Conservation (phyloP, 164 flowering plant genomes). For the Taxillus chinensis region DNA sequence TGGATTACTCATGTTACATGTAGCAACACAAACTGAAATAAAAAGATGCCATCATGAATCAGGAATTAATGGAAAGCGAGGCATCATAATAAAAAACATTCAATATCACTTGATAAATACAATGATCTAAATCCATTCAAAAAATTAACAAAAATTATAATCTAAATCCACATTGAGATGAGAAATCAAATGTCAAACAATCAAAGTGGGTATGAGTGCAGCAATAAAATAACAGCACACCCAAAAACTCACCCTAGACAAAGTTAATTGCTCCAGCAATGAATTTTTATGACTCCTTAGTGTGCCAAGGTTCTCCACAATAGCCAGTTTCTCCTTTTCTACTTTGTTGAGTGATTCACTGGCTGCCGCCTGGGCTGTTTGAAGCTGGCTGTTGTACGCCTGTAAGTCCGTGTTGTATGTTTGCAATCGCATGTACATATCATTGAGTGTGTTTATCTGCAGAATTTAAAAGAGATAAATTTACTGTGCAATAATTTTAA, state of each 20-base stretch:
- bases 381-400: slow-evolving; percentile 32
- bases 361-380: slow-evolving; percentile 22
- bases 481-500: neutral
- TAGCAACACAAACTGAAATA: too few species aligned
- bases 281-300: slow-evolving; percentile 33
- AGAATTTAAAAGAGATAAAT: neutral
- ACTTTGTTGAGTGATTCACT: slow-evolving; percentile 22
- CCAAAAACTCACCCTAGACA: slow-evolving; percentile 22
- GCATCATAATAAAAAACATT: too few species aligned
- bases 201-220: neutral
- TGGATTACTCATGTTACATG: too few species aligned
- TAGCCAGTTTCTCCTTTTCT: slow-evolving; percentile 33
- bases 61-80: too few species aligned
- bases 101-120: too few species aligned
- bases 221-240: neutral
- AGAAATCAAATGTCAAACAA: neutral
- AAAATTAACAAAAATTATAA: too few species aligned
- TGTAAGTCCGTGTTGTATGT: slow-evolving; percentile 35
- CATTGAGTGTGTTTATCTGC: slow-evolving; percentile 23
- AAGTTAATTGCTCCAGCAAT: slow-evolving; percentile 29
- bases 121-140: too few species aligned
- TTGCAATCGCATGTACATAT: slow-evolving; percentile 30
- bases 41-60: too few species aligned
- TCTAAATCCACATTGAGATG: too few species aligned
- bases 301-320: slow-evolving; percentile 34